Percentiles rank a stretch among this genome's conserved stretches.
These are phyloP conservation scores for Phytophthora pinifolia DNA, from an alignment of 352 stramenopile species.

Conservation along the genomic window DNA sequence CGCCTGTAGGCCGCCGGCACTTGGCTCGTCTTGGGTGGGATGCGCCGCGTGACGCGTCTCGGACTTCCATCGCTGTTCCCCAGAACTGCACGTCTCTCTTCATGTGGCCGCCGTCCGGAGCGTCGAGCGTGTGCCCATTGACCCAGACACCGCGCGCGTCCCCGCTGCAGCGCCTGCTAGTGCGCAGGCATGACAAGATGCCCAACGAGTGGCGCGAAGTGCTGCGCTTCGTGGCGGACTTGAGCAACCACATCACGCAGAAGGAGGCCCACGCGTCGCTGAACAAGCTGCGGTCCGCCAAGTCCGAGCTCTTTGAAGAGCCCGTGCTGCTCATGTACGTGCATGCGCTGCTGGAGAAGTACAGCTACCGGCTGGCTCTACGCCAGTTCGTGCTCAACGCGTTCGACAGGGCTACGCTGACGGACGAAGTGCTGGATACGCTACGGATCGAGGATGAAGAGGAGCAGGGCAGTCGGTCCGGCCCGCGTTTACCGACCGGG, in stretches of 20 bases:
- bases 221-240: slow-evolving; percentile 70
- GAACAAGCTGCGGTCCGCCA: slow-evolving; percentile 77
- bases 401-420: slow-evolving; percentile 73
- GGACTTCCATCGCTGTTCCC: slow-evolving; percentile 76
- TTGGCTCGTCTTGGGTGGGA: slow-evolving; percentile 80
- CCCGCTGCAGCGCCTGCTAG: slow-evolving; percentile 62
- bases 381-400: slow-evolving; percentile 87
- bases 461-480: slow-evolving; percentile 40
- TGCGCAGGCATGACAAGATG: slow-evolving; percentile 51
- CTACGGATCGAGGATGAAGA: slow-evolving; percentile 49
- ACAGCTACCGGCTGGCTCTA: slow-evolving; percentile 83
- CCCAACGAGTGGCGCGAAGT: slow-evolving; percentile 79
- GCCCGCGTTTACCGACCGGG: slow-evolving; percentile 46
- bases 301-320: slow-evolving; percentile 79
- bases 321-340: slow-evolving; percentile 81
- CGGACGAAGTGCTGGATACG: slow-evolving; percentile 77
- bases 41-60: slow-evolving; percentile 62
- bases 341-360: slow-evolving; percentile 81
- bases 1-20: slow-evolving; percentile 55
- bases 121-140: slow-evolving; percentile 36
- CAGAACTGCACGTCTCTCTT: slow-evolving; percentile 83
- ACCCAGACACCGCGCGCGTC: slow-evolving; percentile 60
- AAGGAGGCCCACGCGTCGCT: slow-evolving; percentile 87
- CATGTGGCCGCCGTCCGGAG: slow-evolving; percentile 58
- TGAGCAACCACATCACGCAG: slow-evolving; percentile 90